phyloP scores from a whole-genome alignment of 139 green algal genomes.

The Asterochloris erici region DNA sequence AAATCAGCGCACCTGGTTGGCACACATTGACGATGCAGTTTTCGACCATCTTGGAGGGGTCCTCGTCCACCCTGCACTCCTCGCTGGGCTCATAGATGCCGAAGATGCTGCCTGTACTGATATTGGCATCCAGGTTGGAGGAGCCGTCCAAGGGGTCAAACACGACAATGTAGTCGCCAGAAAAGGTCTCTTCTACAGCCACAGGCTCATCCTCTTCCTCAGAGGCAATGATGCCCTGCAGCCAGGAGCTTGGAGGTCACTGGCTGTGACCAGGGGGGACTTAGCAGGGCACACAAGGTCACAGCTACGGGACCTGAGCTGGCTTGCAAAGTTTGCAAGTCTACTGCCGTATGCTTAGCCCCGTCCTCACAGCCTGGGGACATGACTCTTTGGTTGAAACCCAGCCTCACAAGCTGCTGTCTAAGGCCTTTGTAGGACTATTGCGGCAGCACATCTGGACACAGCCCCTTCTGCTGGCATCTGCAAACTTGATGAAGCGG shows the following conservation, averaged over 20 bases:
- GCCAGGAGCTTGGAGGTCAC: neutral
- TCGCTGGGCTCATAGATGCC: conserved; percentile 88
- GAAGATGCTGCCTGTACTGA: conserved; percentile 96
- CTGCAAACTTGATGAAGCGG: too few species aligned
- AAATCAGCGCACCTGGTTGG: conserved; percentile 42
- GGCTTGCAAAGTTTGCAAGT: too few species aligned
- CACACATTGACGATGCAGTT: conserved; percentile 68
- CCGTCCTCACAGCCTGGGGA: too few species aligned
- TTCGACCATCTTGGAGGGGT: conserved; percentile 59
- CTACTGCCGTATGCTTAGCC: too few species aligned
- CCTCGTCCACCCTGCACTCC: conserved; percentile 78
- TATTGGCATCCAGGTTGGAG: conserved; percentile 98
- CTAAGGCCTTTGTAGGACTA: too few species aligned
- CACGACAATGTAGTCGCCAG: conserved; percentile 95
- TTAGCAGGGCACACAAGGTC: neutral
- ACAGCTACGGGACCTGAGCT: neutral
- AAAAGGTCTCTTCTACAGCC: conserved; percentile 91
- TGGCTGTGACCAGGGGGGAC: neutral
- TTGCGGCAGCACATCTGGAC: too few species aligned
- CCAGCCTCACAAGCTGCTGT: too few species aligned
- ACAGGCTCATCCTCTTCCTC: conserved; percentile 98
- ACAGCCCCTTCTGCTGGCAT: too few species aligned
- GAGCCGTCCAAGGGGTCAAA: conserved; percentile 98
- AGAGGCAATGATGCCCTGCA: conserved; percentile 79
- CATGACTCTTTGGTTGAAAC: too few species aligned